A percentile compares a stretch with the other conserved stretches of the same genome.
These are phyloP conservation scores for Cyberlindnera maritima DNA, from an alignment of 805 yeast species.

Conservation along the genomic window DNA sequence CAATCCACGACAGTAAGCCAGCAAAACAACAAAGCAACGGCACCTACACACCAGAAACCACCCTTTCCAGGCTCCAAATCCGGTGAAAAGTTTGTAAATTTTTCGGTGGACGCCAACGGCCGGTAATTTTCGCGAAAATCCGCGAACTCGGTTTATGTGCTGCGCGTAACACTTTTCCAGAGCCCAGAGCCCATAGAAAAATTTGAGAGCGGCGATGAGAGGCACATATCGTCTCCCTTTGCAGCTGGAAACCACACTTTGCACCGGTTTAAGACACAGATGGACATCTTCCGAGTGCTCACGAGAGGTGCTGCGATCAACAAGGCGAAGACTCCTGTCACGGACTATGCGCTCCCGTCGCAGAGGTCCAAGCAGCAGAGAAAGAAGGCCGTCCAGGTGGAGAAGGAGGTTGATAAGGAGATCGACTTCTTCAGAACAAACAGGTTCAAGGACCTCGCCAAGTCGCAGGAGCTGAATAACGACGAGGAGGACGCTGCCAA, in stretches of 20 bases:
- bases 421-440: slow-evolving; percentile 78
- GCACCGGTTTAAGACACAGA: slow-evolving; percentile 24
- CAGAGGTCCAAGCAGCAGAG: slow-evolving; percentile 24
- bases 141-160: slow-evolving; percentile 8
- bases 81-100: slow-evolving; percentile 2
- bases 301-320: slow-evolving; percentile 82
- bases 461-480: slow-evolving; percentile 26
- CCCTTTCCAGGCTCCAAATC: background rate
- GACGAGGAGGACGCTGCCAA: slow-evolving; percentile 27
- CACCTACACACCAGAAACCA: background rate
- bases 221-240: background rate
- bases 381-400: slow-evolving; percentile 39
- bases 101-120: background rate
- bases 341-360: slow-evolving; percentile 29
- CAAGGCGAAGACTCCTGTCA: slow-evolving; percentile 39
- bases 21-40: background rate
- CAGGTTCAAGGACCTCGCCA: slow-evolving; percentile 31
- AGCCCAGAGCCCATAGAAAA: background rate
- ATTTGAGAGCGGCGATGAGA: slow-evolving; percentile 4
- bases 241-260: background rate
- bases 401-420: slow-evolving; percentile 61
- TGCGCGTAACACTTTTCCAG: background rate
- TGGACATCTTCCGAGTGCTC: slow-evolving; percentile 88
- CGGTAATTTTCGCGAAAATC: slow-evolving; percentile 1
- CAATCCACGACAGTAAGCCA: background rate